Evolutionary conservation across 768 basidiomycete genomes (phyloP).

Genomic region (Sutorius australiensis): DNA sequence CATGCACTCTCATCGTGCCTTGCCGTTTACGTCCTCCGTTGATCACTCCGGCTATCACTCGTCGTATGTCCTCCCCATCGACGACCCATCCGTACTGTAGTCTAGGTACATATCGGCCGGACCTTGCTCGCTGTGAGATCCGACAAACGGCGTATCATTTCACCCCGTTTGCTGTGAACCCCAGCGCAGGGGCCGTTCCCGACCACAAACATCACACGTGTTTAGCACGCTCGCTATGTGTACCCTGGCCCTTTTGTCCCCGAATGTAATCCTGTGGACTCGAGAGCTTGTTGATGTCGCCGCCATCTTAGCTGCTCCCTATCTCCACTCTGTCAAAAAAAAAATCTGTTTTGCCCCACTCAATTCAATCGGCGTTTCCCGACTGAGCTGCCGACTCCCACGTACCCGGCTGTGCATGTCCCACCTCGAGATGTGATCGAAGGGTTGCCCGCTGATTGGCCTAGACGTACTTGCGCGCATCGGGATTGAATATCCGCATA

Average conservation of each 20-base stretch:
- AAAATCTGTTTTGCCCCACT: conserved; percentile 5
- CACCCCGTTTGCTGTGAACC: too few relatives aligned
- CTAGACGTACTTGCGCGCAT: neutral
- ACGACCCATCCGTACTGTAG: too few relatives aligned
- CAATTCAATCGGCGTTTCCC: conserved; percentile 31
- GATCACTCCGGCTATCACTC: conserved; percentile 19
- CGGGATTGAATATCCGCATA: conserved; percentile 9
- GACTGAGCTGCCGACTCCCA: conserved; percentile 16
- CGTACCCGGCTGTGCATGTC: conserved; percentile 27
- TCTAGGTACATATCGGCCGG: neutral
- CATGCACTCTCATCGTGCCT: neutral
- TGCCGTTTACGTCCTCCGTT: conserved; percentile 11
- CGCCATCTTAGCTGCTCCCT: conserved; percentile 12
- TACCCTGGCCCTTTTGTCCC: conserved; percentile 17
- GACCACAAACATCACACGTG: too few relatives aligned
- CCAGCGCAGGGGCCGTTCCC: too few relatives aligned
- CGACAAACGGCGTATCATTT: conserved; percentile 1
- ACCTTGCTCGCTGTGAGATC: conserved; percentile 9
- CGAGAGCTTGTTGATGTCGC: conserved; percentile 4
- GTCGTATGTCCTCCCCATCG: neutral
- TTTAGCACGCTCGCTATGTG: neutral
- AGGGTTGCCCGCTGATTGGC: conserved; percentile 19
- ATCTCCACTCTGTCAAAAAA: conserved; percentile 19
- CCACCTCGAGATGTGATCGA: conserved; percentile 20
- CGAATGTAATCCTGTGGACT: conserved; percentile 5